Conservation (phyloP, 2,329 filamentous ascomycete genomes). For the Karstenula rhodostoma region DNA sequence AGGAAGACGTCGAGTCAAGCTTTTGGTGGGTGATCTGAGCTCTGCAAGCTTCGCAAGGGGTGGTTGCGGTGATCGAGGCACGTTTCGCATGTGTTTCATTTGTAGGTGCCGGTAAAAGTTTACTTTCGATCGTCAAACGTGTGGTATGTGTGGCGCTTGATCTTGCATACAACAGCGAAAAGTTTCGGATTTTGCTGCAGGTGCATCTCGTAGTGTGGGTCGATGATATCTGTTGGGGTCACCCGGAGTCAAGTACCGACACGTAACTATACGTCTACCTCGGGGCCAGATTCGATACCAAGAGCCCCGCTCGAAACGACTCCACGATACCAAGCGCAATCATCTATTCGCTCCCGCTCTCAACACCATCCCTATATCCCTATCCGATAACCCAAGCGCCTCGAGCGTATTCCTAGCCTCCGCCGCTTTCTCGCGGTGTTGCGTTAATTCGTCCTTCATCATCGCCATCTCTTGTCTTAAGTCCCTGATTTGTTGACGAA, state of each 20-base stretch:
- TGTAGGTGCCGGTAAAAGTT: slow-evolving; percentile 3
- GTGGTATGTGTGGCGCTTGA: background rate
- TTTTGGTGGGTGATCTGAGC: slow-evolving; percentile 7
- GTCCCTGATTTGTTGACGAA: background rate
- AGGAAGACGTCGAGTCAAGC: slow-evolving; percentile 16
- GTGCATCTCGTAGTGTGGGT: background rate
- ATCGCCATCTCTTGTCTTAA: background rate
- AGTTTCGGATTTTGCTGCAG: background rate
- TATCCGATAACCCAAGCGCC: background rate
- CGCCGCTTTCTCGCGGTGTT: background rate
- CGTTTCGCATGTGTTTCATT: slow-evolving; percentile 16
- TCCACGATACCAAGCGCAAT: too few species aligned
- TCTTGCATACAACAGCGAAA: background rate
- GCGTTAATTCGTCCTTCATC: background rate
- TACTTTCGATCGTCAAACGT: slow-evolving; percentile 6
- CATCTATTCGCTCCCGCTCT: too few species aligned
- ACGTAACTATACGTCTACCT: too few species aligned
- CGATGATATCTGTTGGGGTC: background rate
- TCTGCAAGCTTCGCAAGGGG: background rate
- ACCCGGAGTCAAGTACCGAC: background rate
- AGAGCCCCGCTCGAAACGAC: too few species aligned
- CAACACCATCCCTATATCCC: background rate
- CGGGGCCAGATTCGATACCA: too few species aligned
- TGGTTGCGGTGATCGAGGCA: background rate
- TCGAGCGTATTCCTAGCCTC: background rate